Percentiles rank a stretch among this genome's conserved stretches.
Conservation (phyloP, 495 filamentous ascomycete species). For the Cercophora sp. region DNA sequence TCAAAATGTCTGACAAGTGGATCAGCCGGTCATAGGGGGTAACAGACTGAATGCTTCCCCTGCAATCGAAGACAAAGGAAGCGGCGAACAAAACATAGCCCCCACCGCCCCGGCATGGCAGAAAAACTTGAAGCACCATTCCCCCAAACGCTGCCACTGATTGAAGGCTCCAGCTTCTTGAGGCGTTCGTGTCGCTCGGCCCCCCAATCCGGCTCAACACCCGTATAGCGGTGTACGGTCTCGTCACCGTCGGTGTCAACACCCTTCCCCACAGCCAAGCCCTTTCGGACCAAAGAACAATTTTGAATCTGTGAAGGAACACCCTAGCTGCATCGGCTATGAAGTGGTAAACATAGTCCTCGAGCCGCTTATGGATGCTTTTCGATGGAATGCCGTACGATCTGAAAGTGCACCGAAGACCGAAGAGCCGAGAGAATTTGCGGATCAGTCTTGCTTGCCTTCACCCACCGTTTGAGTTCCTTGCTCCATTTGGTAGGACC, state of each 20-base stretch:
- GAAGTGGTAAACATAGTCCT: neutral
- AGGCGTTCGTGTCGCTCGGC: neutral
- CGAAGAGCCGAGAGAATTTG: neutral
- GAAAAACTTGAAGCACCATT: neutral
- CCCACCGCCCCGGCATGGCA: neutral
- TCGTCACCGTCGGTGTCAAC: neutral
- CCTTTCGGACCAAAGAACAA: neutral
- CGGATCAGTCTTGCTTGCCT: neutral
- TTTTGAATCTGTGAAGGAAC: neutral
- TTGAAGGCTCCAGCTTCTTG: neutral
- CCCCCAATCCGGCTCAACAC: neutral
- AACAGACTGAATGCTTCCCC: neutral
- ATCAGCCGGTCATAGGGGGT: neutral
- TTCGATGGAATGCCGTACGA: neutral
- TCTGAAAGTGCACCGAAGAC: neutral
- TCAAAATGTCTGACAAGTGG: neutral
- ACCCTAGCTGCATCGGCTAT: neutral
- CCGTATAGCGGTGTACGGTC: neutral
- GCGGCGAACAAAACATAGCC: neutral
- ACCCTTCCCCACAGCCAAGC: neutral
- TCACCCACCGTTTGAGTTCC: neutral
- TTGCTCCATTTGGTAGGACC: neutral
- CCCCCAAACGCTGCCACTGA: neutral
- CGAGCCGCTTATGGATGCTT: neutral
- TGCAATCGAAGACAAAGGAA: neutral